phyloP scores from a whole-genome alignment of 495 filamentous ascomycete genomes.

The Aspergillus indologenus region DNA sequence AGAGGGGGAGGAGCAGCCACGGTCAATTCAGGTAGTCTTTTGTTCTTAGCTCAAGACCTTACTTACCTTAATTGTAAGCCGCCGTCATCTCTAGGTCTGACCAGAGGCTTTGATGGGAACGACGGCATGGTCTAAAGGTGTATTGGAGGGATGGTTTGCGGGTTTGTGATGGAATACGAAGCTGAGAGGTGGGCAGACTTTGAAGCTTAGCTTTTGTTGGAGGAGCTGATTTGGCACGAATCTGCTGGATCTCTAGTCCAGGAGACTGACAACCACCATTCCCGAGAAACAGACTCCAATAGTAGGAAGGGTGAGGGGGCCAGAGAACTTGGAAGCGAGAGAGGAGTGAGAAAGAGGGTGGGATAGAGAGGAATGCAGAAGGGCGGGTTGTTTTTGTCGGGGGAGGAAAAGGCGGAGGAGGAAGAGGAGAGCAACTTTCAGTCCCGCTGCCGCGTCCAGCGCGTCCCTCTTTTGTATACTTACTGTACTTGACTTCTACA shows the following conservation, averaged over 20 bases:
- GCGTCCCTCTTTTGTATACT: constrained; percentile 13
- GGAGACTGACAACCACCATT: not conserved
- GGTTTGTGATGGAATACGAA: not conserved
- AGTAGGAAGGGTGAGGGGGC: not conserved
- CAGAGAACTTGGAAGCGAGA: too few relatives aligned
- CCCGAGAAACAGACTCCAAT: not conserved
- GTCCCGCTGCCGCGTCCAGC: constrained; percentile 19
- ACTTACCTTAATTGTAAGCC: constrained; percentile 54
- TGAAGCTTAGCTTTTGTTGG: not conserved
- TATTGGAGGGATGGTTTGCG: not conserved
- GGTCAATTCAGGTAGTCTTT: constrained; percentile 2
- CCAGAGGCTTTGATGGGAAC: constrained; percentile 38
- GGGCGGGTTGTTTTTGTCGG: not conserved
- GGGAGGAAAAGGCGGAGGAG: too few relatives aligned
- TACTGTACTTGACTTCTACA: too few relatives aligned
- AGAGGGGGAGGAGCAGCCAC: constrained; percentile 1
- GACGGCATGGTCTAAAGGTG: constrained; percentile 31
- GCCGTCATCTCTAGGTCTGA: constrained; percentile 36
- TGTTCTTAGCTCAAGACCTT: constrained; percentile 7
- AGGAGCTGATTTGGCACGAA: not conserved
- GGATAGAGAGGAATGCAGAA: not conserved
- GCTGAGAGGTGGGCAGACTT: not conserved
- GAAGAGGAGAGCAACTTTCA: constrained; percentile 19
- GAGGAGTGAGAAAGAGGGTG: not conserved
- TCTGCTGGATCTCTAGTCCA: not conserved